These are phyloP conservation scores for Rhytidiadelphus loreus DNA, from an alignment of 225 moss, liverwort and hornwort genomes.

Conservation along the genomic window DNA sequence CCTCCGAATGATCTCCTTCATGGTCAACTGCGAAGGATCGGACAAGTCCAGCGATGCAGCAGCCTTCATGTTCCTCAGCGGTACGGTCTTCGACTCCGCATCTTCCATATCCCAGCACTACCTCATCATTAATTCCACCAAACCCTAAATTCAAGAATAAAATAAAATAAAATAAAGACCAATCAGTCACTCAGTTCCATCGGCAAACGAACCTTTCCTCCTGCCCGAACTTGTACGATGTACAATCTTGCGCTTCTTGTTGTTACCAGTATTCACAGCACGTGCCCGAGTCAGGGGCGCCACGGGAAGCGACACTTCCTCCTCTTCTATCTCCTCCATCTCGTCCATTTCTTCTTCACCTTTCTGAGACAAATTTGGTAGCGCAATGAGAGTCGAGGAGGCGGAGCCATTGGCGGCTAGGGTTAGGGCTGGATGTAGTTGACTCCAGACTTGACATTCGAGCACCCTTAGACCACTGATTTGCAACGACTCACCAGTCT, in stretches of 20 bases:
- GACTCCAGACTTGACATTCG: no score
- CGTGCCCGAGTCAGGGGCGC: background rate
- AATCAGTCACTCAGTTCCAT: no score
- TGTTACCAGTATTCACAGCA: background rate
- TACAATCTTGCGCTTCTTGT: slow-evolving; percentile 32
- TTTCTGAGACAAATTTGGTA: no score
- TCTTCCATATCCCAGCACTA: slow-evolving; percentile 2
- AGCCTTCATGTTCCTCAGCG: slow-evolving; percentile 27
- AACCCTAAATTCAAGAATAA: background rate
- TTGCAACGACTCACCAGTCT: no score
- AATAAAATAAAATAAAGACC: background rate
- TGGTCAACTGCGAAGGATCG: slow-evolving; percentile 58
- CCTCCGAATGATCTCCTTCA: slow-evolving; percentile 85
- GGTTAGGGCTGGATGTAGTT: no score
- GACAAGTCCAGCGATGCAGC: slow-evolving; percentile 59
- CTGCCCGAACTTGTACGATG: slow-evolving; percentile 25
- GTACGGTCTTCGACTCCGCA: slow-evolving; percentile 24
- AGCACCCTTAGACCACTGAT: no score
- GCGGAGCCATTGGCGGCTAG: no score
- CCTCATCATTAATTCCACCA: background rate
- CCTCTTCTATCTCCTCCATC: background rate
- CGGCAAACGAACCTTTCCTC: slow-evolving; percentile 5
- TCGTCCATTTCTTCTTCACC: background rate
- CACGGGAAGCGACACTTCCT: background rate
- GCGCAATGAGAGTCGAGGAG: no score